Base-by-base conservation (phyloP, 176 grass and related monocot species). In the Oryza coarctata region DNA sequence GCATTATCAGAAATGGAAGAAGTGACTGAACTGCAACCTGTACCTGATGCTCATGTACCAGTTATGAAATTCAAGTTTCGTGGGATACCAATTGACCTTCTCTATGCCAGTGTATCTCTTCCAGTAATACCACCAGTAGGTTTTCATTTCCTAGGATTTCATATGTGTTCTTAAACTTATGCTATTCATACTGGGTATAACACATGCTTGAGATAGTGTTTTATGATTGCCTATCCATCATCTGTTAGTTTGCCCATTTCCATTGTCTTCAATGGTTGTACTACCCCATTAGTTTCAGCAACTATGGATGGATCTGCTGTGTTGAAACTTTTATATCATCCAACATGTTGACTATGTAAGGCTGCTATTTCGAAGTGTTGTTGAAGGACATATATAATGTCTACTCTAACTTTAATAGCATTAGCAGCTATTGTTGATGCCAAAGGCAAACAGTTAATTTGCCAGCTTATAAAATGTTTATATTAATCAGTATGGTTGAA, bases 91-190 rank as follows among this genome's bases (percentile, higher is more conserved):
- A 98, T 98, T 74, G 95, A 98, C 77, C 88, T 95, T 79, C 90
- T 98, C 65, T 95, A 98, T 89, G 92, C 95, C 77, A 98, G 95
- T 73, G 87, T 98, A 79, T 98, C 95, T 43, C 95, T 85, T 78
- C 81, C 84, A 89, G 92, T 98, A 63, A 89, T 98, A 86, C 92
- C 95, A 39, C 77, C 81, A 49, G 95, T 98, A 89, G 81, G 89
- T 85, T 52, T n/a, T 18, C 50, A 82, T 69, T 82, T 35, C 39
- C 64, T 63, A 34, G 70, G 45, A 78, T 82, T 36, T 87, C 40
- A 8, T 73, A 15, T 22, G 3, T 83, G 9, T 72, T 77, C 18
- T 32, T 26, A 63, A 39, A 57, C 65, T 52, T 26, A 78, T 58
- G 67, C 65, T 64, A 68, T 63, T 14, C 62, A 70, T 62, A 60